Conservation (phyloP, 192 early-diverging fungal genomes). For the Glomus cerebriforme region DNA sequence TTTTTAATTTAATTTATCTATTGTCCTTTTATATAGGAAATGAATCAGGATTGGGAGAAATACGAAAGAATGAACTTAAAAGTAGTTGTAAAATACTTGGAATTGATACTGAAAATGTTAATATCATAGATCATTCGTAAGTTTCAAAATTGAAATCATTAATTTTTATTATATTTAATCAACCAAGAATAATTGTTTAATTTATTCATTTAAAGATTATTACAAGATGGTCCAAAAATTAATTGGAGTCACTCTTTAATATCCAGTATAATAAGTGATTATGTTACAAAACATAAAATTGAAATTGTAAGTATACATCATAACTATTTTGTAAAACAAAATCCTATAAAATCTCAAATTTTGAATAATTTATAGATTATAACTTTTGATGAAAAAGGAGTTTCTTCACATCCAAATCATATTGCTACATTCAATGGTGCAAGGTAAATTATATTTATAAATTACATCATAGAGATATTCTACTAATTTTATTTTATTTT, state of each 20-base stretch:
- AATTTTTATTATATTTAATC: background rate
- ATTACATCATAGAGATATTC: background rate
- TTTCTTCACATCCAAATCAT: constrained; percentile 94
- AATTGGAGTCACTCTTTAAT: constrained; percentile 66
- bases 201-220: constrained; percentile 28
- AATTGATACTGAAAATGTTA: constrained; percentile 50
- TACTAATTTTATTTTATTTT: no score
- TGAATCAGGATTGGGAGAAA: constrained; percentile 63
- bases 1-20: background rate
- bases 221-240: constrained; percentile 69
- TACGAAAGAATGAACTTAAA: constrained; percentile 63
- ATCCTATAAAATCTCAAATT: background rate
- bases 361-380: constrained; percentile 58
- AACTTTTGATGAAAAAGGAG: constrained; percentile 87
- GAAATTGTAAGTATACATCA: constrained; percentile 52
- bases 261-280: constrained; percentile 59
- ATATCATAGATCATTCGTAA: constrained; percentile 63
- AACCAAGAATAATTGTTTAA: no score
- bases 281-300: constrained; percentile 61
- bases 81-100: constrained; percentile 62
- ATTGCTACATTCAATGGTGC: constrained; percentile 75
- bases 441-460: constrained; percentile 40
- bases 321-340: constrained; percentile 12
- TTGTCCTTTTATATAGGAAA: constrained; percentile 54
- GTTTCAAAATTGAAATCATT: constrained; percentile 5